Base-by-base conservation (phyloP, 805 yeast genomes). In the Zygosaccharomyces pseudorouxii region DNA sequence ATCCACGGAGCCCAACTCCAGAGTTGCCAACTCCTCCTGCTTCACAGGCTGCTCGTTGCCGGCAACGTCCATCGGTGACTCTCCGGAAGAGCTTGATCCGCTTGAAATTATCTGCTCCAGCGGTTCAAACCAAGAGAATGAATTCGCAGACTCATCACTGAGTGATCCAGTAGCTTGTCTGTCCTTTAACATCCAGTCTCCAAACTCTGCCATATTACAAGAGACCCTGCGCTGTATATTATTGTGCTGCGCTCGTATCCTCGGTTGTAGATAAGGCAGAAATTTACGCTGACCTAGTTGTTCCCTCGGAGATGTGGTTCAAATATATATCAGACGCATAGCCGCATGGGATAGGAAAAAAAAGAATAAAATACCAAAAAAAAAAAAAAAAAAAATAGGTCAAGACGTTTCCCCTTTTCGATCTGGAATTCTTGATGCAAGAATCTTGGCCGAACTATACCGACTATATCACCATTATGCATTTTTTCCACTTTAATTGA, bases 91-190 rank as follows among this genome's bases (percentile, higher is more conserved):
- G 31, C 53, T 51, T 2, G 64, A 54, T 14, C 58, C 55, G 6
- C 63, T 55, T 11, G 64, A 62, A 16, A 60, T 46, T 18, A 60
- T 53, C 27, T 48, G 55, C 42, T 62, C 67, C 38, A 59, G 42
- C 7, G 65, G 63, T 31, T 59, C 65, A 27, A 60, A 59, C 65
- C 65, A 60, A 12, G 55, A 45, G 8, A 50, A 41, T 9, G 57
- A 50, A 14, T 42, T 53, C 19, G 30, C 41, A 22, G 50, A 27
- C 18, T 45, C 38, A 51, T 38, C 27, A 43, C 55, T 20, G 45
- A 46, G 28, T 41, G 52, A 45, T n/a, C 48, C 49, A 22, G 46
- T 6, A 16, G 44, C 44, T 20, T 33, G 44, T n/a, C 43, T 44
- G 30, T 51, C 48, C 25, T 53, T 49, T 27, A 53, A 49, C 57